Evolutionary conservation across 768 basidiomycete species (phyloP), one percentile per base, ranked within the genome.

Genomic region (Suillus sp.): DNA sequence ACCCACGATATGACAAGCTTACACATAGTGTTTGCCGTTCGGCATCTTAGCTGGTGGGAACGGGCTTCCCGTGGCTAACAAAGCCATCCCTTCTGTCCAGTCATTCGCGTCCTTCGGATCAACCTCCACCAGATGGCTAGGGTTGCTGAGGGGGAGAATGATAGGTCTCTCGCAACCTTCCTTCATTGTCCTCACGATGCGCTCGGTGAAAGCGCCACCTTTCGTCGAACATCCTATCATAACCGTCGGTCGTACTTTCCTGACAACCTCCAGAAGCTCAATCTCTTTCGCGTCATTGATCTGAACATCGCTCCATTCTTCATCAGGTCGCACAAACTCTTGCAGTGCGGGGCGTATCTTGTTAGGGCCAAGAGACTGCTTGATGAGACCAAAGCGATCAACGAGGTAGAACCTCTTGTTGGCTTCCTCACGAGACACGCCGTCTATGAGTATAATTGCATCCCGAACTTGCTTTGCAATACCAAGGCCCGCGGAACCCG

Each of bases 131-230:
- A 94, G 79, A 50, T 78, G 73, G 64, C 88, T 92, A 3, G 93
- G 94, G 74, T 96, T 96, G 45, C 86, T 89, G 51, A 96, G 80
- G 18, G 93, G 92, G 69, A 95, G 82, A 66, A 96, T 92, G 69
- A 95, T 90, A 0, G 93, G 93, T 64, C 89, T 78, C 27, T 90
- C 89, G 47, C 83, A 83, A 57, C 84, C 79, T 65, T 83, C 84
- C 34, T 84, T 81, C 92, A 95, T 89, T 32, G 83, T 81, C 70
- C 80, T 79, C 38, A 92, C 78, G 45, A 93, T 79, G 62, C 90
- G 86, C 76, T 92, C 84, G 4, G 83, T 88, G 76, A 96, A 96
- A 35, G 88, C 90, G 4, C 91, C 89, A 22, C 84, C 81, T 56
- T 85, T 81, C 2, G 93, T 95, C 62, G 91, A 93, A 63, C 89